phyloP scores from a whole-genome alignment of 2,329 filamentous ascomycete genomes.

The Colletotrichum sublineola region DNA sequence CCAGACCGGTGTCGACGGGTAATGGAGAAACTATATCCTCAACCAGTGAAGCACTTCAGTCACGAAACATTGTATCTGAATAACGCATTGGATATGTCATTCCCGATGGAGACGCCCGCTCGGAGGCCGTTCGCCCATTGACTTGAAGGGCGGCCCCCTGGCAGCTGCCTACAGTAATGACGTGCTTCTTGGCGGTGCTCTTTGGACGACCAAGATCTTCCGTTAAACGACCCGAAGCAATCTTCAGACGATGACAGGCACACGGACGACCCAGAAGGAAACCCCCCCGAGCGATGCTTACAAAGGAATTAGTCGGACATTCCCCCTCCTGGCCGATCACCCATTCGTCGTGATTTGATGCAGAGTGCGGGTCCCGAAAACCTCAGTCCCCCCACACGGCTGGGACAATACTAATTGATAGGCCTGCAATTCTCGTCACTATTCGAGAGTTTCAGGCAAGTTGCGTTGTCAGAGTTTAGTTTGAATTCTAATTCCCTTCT shows the following conservation, averaged over 20 bases:
- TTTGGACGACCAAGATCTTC: conserved; percentile 21
- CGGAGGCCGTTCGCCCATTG: conserved; percentile 10
- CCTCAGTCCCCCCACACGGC: conserved; percentile 13
- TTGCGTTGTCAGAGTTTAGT: conserved; percentile 13
- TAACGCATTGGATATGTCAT: neutral
- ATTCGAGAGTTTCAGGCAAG: conserved; percentile 18
- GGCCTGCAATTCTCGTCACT: conserved; percentile 2
- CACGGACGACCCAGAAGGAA: neutral
- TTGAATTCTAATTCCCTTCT: conserved; percentile 10
- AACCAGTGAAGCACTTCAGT: neutral
- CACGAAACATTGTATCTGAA: neutral
- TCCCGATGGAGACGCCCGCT: neutral
- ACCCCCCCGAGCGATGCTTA: neutral
- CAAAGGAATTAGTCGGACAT: neutral
- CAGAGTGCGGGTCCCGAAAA: neutral
- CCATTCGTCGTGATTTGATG: neutral
- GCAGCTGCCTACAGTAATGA: conserved; percentile 18
- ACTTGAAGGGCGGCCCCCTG: neutral
- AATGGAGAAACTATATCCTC: neutral
- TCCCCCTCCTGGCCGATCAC: neutral
- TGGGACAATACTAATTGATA: conserved; percentile 18
- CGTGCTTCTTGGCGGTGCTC: conserved; percentile 10
- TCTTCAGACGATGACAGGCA: conserved; percentile 14
- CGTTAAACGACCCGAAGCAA: neutral
- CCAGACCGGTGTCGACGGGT: neutral